Evolutionary conservation across 169 alveolate genomes (phyloP).

Genomic region (Plasmodium vinckei): DNA sequence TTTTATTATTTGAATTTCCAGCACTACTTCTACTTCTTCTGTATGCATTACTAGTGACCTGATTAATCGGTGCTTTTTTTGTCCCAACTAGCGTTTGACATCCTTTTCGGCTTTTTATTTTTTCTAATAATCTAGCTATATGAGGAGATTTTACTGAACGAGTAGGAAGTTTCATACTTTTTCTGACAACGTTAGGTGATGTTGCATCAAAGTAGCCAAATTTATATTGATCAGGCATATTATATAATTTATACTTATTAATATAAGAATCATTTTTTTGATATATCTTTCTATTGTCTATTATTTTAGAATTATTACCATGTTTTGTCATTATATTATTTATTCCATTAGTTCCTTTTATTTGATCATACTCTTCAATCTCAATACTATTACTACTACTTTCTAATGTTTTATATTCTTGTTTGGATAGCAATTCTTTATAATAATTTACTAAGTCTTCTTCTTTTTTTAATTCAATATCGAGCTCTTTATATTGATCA

Average conservation of each 20-base stretch:
- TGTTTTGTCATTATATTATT: slow-evolving; percentile 9
- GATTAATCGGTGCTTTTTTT: slow-evolving; percentile 38
- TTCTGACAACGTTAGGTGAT: slow-evolving; percentile 49
- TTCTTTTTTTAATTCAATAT: slow-evolving; percentile 38
- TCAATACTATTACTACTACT: neutral
- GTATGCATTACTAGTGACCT: slow-evolving; percentile 20
- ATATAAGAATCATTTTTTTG: slow-evolving; percentile 6
- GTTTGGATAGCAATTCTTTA: slow-evolving; percentile 31
- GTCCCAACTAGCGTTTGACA: slow-evolving; percentile 53
- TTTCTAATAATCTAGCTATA: slow-evolving; percentile 60
- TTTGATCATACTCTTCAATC: neutral
- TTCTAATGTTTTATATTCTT: slow-evolving; percentile 4
- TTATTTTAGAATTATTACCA: neutral
- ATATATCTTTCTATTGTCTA: slow-evolving; percentile 15
- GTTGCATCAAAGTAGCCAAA: slow-evolving; percentile 63
- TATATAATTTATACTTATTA: slow-evolving; percentile 20
- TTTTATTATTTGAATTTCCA: neutral
- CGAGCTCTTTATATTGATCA: slow-evolving; percentile 22
- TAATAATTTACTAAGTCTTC: slow-evolving; percentile 44
- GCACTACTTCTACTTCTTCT: slow-evolving; percentile 15
- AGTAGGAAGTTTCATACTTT: slow-evolving; percentile 33
- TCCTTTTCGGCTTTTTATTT: slow-evolving; percentile 55
- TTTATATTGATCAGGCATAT: slow-evolving; percentile 48
- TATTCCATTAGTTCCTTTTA: slow-evolving; percentile 7
- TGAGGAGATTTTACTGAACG: slow-evolving; percentile 71